Percentiles rank a stretch among this genome's conserved stretches.
These are phyloP conservation scores for Boletus austroedulis DNA, from an alignment of 1,284 basidiomycete species.

Conservation along the genomic window DNA sequence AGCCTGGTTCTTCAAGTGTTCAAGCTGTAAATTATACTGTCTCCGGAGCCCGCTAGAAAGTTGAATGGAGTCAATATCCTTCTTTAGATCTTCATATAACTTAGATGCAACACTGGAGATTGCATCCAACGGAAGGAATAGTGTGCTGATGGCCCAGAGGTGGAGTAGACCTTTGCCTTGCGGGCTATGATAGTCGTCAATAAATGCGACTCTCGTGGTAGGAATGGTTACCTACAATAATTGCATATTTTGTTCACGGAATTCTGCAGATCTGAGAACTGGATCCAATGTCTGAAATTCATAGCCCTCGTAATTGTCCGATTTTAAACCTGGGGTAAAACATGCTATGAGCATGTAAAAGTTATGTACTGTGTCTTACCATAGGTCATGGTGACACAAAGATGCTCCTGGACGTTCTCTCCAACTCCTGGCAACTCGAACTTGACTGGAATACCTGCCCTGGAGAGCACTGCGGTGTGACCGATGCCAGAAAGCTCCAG, in stretches of 20 bases:
- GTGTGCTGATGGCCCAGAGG: neutral
- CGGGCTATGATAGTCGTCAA: neutral
- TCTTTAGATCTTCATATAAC: neutral
- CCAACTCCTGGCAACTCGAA: constrained; percentile 1
- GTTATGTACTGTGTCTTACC: neutral
- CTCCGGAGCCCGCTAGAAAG: neutral
- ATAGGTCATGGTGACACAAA: neutral
- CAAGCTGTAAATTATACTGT: constrained; percentile 4
- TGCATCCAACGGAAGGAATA: neutral
- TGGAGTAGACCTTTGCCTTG: constrained; percentile 5
- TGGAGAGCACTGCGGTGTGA: neutral
- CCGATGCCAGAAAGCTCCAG: constrained; percentile 3
- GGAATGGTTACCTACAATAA: neutral
- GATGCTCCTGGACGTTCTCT: constrained; percentile 2
- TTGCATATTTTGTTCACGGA: neutral
- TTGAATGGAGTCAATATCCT: neutral
- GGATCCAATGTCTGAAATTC: constrained; percentile 1
- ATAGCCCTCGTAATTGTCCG: neutral
- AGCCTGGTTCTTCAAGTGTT: neutral
- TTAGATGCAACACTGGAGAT: neutral
- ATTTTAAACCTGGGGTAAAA: neutral
- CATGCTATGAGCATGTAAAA: neutral
- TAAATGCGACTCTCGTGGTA: neutral
- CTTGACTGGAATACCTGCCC: neutral
- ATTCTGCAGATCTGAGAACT: constrained; percentile 1